Base-by-base conservation (phyloP, 78 protist genomes). In the Dictyostelium intermedium region DNA sequence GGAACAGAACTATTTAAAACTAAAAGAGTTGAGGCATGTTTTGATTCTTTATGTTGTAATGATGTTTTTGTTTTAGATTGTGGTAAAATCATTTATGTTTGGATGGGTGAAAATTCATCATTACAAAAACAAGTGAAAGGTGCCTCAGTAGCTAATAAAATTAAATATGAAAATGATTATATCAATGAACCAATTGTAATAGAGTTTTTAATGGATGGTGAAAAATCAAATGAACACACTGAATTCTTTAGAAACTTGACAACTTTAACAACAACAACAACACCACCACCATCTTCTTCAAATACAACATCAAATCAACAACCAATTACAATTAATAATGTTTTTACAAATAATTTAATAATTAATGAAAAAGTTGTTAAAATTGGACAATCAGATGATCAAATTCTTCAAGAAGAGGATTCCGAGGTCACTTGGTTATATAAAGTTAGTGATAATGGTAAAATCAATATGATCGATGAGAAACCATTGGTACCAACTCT, bases 21-120 rank as follows among this genome's bases (percentile, higher is more conserved):
- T 3, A 89, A 78, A 45, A 61, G 87, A 34, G 87, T 87, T 50
- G 85, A 60, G 45, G 43, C 83, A 13, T 89, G 86, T 25, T 23
- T 70, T 14, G 81, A 89, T 9, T 78, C 94, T 66, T 30, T 89
- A 7, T 81, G 87, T 70, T 43, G 14, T 45, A 78, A 89, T 69
- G 94, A 89, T 89, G 94, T 89, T 20, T 89, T 89, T 70, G 73
- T 89, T 16, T 80, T 89, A 34, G 87, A 89, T 69, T 63, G 76
- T 69, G 94, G 94, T 34, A 66, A 69, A 39, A 70, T 32, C 16
- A 32, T 89, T n/a, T 89, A 80, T 47, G 80, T 78, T 41, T 89
- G 94, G 94, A 39, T 89, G 45, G 94, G 94, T 13, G 45, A 73
- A 25, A 6, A 5, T 9, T 80, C 87, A 32, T 89, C 94, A 23